Evolutionary conservation across 108 stramenopile species (phyloP).

Genomic region (Skeletonema tropicum): DNA sequence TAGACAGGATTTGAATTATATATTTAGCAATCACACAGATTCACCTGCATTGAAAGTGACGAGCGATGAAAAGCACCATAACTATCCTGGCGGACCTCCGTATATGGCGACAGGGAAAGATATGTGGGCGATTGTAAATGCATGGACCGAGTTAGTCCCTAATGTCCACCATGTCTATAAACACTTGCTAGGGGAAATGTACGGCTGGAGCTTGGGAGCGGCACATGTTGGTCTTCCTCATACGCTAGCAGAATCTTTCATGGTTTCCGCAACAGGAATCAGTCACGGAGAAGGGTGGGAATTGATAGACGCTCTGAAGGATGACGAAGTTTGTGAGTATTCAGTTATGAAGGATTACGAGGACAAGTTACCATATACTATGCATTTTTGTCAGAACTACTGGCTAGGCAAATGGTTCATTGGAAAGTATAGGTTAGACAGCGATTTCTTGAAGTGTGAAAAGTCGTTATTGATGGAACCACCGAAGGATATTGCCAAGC

Average conservation of each 20-base stretch:
- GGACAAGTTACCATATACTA: slow-evolving; percentile 48
- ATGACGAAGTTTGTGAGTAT: slow-evolving; percentile 57
- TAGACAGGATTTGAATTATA: slow-evolving; percentile 69
- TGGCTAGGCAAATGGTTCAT: slow-evolving; percentile 69
- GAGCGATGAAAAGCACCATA: slow-evolving; percentile 28
- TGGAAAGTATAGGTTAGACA: slow-evolving; percentile 76
- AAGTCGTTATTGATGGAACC: slow-evolving; percentile 69
- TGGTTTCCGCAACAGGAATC: slow-evolving; percentile 64
- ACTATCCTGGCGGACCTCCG: slow-evolving; percentile 80
- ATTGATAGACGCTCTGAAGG: slow-evolving; percentile 50
- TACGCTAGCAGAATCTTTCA: slow-evolving; percentile 63
- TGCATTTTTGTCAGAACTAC: slow-evolving; percentile 68
- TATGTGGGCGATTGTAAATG: slow-evolving; percentile 67
- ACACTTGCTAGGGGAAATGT: slow-evolving; percentile 91
- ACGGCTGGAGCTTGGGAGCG: slow-evolving; percentile 85
- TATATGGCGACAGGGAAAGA: slow-evolving; percentile 79
- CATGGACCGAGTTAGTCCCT: slow-evolving; percentile 73
- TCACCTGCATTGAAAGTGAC: slow-evolving; percentile 53
- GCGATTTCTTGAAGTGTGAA: slow-evolving; percentile 76
- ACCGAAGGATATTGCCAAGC: slow-evolving; percentile 53
- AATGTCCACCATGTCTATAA: slow-evolving; percentile 70
- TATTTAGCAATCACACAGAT: slow-evolving; percentile 41
- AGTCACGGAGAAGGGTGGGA: slow-evolving; percentile 67
- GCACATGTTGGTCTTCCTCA: slow-evolving; percentile 76
- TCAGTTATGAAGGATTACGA: slow-evolving; percentile 34